Base-by-base conservation (phyloP, 2,329 filamentous ascomycete genomes). In the Fusarium fujikuroi region DNA sequence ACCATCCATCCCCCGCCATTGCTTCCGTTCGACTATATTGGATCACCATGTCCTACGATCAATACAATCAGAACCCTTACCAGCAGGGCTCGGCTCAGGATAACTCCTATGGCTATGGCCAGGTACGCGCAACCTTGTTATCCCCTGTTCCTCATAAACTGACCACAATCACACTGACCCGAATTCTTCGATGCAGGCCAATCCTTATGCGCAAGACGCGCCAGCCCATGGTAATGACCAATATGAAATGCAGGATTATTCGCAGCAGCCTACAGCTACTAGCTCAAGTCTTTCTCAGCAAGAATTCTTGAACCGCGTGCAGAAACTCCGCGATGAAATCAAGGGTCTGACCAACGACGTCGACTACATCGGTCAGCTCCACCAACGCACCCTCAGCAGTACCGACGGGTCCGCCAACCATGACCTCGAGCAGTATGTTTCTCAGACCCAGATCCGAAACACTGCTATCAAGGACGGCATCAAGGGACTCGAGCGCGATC, bases 381-480 rank as follows among this genome's bases (percentile, higher is more conserved):
- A 95, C 82, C 91, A 94, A 85, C 91, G 91, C 79, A 87, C 91
- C 30, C 87, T 95, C 34, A 87, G 88, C 73, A 91, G 91, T 69
- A 87, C 91, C 64, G 92, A 94, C 80, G 83, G 84, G 47, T 79
- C 82, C 42, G 86, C 87, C 56, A 84, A 84, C 59, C 82, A 86
- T 54, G 88, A 90, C 81, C 87, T 94, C 30, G 91, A 95, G 81
- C 85, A 88, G 76, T 86, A 92, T 60, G 88, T 94, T 63, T 85
- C 90, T 50, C 86, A 93, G 76, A 94, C 92, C 9, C 91, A 93
- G 80, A 84, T 91, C 73, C 88, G 91, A 78, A 94, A 93, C 83
- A 91, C 89, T n/a, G 86, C 88, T 73, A 93, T 95, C 85, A 92
- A 92, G 80, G 91, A 93, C 79, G 90, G 93, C 83, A 93, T 95